Conservation (phyloP, 2,329 filamentous ascomycete genomes). For the Fonsecaea pugnacius region DNA sequence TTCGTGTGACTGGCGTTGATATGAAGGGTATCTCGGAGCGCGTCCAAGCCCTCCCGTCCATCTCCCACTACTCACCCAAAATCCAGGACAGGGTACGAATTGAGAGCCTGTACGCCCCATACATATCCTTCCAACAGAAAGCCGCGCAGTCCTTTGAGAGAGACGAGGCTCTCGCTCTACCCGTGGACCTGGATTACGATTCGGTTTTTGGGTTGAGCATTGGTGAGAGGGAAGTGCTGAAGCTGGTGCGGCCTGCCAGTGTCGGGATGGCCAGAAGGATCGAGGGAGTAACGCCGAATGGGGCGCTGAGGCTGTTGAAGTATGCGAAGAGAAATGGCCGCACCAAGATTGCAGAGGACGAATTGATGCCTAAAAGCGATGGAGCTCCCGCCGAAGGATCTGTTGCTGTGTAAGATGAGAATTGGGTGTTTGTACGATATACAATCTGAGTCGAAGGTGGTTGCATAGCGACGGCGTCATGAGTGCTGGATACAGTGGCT, state of each 20-base stretch:
- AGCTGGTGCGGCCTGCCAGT: conserved; percentile 74
- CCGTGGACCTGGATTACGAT: conserved; percentile 76
- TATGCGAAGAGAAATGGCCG: conserved; percentile 43
- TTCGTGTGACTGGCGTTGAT: conserved; percentile 67
- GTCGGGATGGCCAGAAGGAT: conserved; percentile 86
- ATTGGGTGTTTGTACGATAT: neutral
- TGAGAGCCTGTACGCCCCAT: conserved; percentile 84
- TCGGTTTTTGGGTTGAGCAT: conserved; percentile 73
- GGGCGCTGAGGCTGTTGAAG: conserved; percentile 50
- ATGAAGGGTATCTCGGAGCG: conserved; percentile 58
- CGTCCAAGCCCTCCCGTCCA: conserved; percentile 46
- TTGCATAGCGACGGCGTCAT: conserved; percentile 10
- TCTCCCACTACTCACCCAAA: conserved; percentile 56
- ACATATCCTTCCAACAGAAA: conserved; percentile 73
- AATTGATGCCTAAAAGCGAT: neutral
- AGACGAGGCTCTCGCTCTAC: conserved; percentile 76
- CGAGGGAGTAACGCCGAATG: conserved; percentile 68
- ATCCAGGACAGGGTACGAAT: conserved; percentile 74
- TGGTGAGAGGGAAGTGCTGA: conserved; percentile 75
- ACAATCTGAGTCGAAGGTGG: neutral
- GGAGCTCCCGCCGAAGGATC: neutral
- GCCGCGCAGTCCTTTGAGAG: conserved; percentile 70
- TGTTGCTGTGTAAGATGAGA: neutral
- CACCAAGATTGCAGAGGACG: conserved; percentile 2
- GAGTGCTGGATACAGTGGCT: neutral